Percentiles rank a stretch among this genome's conserved stretches.
Evolutionary conservation across 1,284 basidiomycete species (phyloP).

Genomic region (Flammula alnicola): DNA sequence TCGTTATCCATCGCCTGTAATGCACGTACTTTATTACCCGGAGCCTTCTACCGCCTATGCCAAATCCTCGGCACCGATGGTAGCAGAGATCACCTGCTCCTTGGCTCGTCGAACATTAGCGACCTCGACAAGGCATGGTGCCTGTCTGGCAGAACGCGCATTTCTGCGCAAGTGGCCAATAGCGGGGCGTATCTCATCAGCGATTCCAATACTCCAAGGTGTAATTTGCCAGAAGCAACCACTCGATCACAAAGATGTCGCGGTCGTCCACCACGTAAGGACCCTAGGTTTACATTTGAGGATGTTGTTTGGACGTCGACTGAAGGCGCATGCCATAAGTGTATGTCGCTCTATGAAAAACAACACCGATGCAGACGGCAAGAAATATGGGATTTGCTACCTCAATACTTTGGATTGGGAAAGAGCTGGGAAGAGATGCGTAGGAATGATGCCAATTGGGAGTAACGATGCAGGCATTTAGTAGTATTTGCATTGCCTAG

Average conservation of each 20-base stretch:
- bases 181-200: no score
- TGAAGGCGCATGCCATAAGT: background rate
- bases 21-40: background rate
- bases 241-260: no score
- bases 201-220: no score
- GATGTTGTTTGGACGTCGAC: background rate
- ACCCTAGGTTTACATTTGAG: background rate
- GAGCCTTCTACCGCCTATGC: background rate
- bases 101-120: background rate
- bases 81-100: background rate
- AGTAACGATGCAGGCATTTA: no score
- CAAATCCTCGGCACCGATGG: background rate
- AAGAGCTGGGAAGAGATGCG: background rate
- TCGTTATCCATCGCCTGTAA: background rate
- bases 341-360: background rate
- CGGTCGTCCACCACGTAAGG: no score
- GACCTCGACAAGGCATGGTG: background rate
- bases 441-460: background rate
- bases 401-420: slow-evolving; percentile 2
- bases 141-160: background rate
- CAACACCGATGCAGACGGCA: background rate
- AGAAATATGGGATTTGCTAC: background rate
- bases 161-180: no score
- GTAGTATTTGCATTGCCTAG: no score
- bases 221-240: no score